phyloP scores from a whole-genome alignment of 768 basidiomycete species.

The Coprinellus aureogranulatus region DNA sequence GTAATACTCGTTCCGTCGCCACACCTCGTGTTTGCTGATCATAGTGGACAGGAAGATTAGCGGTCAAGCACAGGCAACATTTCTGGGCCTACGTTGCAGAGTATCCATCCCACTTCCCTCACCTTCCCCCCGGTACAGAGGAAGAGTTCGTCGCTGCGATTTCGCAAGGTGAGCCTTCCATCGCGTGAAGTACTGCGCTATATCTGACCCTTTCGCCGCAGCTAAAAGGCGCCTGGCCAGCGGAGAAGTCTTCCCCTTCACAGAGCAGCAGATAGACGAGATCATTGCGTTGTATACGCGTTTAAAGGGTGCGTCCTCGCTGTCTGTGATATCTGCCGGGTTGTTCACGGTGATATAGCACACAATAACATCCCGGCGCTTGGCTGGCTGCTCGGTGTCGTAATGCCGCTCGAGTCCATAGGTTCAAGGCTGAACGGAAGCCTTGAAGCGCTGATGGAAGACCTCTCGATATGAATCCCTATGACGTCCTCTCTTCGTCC shows the following conservation, averaged over 20 bases:
- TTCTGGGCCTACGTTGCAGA: conserved; percentile 45
- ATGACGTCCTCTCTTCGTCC: background rate
- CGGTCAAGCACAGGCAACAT: conserved; percentile 26
- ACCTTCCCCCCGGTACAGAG: conserved; percentile 36
- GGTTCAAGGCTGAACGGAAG: conserved; percentile 26
- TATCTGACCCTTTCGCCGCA: background rate
- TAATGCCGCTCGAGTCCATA: conserved; percentile 42
- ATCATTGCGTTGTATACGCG: conserved; percentile 36
- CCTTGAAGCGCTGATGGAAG: conserved; percentile 33
- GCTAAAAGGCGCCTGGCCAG: conserved; percentile 26
- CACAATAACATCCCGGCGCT: conserved; percentile 13
- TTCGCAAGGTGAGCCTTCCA: conserved; percentile 24
- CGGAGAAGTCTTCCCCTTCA: conserved; percentile 35
- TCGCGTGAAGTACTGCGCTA: background rate
- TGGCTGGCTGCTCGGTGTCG: conserved; percentile 42
- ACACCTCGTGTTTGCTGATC: background rate
- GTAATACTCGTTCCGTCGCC: conserved; percentile 16
- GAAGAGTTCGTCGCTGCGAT: conserved; percentile 31
- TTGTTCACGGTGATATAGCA: background rate
- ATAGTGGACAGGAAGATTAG: conserved; percentile 16
- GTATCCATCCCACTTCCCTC: conserved; percentile 39
- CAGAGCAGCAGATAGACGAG: conserved; percentile 35
- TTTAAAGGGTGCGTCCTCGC: conserved; percentile 29
- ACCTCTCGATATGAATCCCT: conserved; percentile 22
- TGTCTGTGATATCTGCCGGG: background rate